Percentiles rank a stretch among this genome's conserved stretches.
These are phyloP conservation scores for Funneliformis mosseae DNA, from an alignment of 192 early-diverging fungal species.

Conservation along the genomic window DNA sequence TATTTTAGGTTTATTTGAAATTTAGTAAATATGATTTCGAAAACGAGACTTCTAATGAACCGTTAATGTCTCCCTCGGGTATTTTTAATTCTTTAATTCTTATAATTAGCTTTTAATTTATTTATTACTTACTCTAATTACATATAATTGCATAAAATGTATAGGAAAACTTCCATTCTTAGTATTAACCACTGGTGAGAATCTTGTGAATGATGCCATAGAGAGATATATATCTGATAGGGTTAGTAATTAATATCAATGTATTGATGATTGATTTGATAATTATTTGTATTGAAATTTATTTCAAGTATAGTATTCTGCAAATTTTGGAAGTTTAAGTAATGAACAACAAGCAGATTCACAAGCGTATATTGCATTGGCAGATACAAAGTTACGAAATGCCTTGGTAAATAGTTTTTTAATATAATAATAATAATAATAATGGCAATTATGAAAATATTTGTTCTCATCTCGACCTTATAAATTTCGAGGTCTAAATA, in stretches of 20 bases:
- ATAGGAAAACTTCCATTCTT: constrained; percentile 61
- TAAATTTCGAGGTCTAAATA: no score
- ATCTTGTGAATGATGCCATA: constrained; percentile 50
- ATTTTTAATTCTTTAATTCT: not conserved
- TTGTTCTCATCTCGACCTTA: no score
- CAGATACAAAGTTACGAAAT: constrained; percentile 55
- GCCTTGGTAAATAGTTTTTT: constrained; percentile 62
- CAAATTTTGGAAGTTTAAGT: constrained; percentile 19
- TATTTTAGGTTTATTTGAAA: constrained; percentile 51
- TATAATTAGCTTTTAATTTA: no score
- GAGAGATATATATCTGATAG: constrained; percentile 50
- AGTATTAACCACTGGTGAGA: constrained; percentile 44
- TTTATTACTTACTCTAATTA: no score
- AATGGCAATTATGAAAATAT: no score
- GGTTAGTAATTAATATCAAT: constrained; percentile 35
- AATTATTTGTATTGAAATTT: not conserved
- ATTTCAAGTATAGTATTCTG: not conserved
- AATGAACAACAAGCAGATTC: constrained; percentile 33
- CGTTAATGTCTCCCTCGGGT: constrained; percentile 60
- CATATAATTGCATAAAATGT: not conserved
- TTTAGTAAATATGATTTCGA: constrained; percentile 52
- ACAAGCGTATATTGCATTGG: constrained; percentile 47
- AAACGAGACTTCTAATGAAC: constrained; percentile 51
- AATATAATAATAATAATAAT: no score
- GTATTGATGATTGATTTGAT: not conserved